phyloP scores from a whole-genome alignment of 805 yeast genomes.

The Candida broadrunensis region DNA sequence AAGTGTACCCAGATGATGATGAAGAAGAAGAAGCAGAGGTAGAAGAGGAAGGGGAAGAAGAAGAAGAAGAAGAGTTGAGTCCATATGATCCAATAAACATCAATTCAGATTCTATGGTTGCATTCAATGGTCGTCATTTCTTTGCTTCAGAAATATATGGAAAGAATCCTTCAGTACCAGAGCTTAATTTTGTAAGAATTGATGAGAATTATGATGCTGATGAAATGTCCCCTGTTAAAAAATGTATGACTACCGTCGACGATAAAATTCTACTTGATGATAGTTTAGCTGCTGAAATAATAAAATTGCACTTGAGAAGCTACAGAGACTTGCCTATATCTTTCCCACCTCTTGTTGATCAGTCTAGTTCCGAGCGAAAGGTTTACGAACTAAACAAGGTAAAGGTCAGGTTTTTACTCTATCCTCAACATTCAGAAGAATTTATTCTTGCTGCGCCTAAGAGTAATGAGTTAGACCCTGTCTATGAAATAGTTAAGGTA shows the following conservation, averaged over 20 bases:
- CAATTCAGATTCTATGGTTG: constrained; percentile 25
- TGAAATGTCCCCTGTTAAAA: constrained; percentile 4
- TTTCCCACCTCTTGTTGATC: constrained; percentile 32
- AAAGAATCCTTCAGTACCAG: constrained; percentile 15
- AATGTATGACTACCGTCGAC: constrained; percentile 15
- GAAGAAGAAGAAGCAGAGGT: constrained; percentile 10
- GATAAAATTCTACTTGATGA: constrained; percentile 23
- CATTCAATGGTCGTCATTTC: constrained; percentile 23
- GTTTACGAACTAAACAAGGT: constrained; percentile 27
- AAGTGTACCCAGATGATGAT: not conserved
- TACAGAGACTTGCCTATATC: constrained; percentile 33
- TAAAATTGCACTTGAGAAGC: constrained; percentile 22
- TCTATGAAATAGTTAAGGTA: constrained; percentile 55
- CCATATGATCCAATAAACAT: constrained; percentile 40
- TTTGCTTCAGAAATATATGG: constrained; percentile 29
- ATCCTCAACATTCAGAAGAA: constrained; percentile 48
- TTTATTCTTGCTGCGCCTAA: constrained; percentile 50
- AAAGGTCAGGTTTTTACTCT: constrained; percentile 30
- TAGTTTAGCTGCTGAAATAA: constrained; percentile 26
- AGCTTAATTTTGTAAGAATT: constrained; percentile 13
- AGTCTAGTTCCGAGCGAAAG: constrained; percentile 8
- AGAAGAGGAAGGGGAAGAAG: constrained; percentile 15
- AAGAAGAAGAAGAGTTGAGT: constrained; percentile 28
- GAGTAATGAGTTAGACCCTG: constrained; percentile 58
- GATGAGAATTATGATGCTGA: not conserved